Conservation (phyloP, 345 rosid genomes). For the Rhizophora apiculata region DNA sequence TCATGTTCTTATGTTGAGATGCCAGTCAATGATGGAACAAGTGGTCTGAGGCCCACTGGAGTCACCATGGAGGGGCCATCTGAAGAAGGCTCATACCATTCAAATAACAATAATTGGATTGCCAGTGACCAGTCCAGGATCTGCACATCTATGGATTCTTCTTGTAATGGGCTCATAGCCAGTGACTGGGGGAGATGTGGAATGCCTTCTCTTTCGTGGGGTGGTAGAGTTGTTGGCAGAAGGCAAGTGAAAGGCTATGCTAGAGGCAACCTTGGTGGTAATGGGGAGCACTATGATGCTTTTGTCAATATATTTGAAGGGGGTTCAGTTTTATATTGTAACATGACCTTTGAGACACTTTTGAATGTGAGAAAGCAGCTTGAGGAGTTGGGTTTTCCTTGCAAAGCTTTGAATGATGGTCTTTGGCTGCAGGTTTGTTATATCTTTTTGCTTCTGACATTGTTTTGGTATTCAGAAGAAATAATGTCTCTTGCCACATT, state of each 20-base stretch:
- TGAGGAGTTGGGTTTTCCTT: conserved; percentile 91
- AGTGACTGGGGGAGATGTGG: conserved; percentile 88
- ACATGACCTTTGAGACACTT: conserved; percentile 92
- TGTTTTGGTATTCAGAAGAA: conserved; percentile 10
- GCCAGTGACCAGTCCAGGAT: conserved; percentile 58
- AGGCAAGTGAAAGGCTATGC: conserved; percentile 56
- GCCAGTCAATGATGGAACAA: conserved; percentile 35
- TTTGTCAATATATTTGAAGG: conserved; percentile 90
- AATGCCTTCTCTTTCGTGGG: conserved; percentile 81
- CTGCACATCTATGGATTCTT: conserved; percentile 53
- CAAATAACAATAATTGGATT: conserved; percentile 65
- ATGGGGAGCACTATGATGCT: conserved; percentile 74
- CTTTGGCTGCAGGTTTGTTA: conserved; percentile 91
- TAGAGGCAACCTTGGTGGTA: conserved; percentile 57
- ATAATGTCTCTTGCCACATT: background rate
- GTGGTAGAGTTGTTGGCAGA: conserved; percentile 90
- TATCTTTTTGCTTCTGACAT: conserved; percentile 17
- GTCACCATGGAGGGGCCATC: conserved; percentile 83
- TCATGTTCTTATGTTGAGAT: conserved; percentile 48
- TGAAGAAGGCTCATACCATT: conserved; percentile 56
- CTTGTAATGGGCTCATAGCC: conserved; percentile 49
- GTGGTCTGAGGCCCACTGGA: conserved; percentile 42
- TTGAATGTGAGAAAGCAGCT: conserved; percentile 89
- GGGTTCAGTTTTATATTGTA: conserved; percentile 85
- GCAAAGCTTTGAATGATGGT: conserved; percentile 95